These are phyloP conservation scores for Pseudopediastrum boryanum DNA, from an alignment of 139 green algal species.

Conservation along the genomic window DNA sequence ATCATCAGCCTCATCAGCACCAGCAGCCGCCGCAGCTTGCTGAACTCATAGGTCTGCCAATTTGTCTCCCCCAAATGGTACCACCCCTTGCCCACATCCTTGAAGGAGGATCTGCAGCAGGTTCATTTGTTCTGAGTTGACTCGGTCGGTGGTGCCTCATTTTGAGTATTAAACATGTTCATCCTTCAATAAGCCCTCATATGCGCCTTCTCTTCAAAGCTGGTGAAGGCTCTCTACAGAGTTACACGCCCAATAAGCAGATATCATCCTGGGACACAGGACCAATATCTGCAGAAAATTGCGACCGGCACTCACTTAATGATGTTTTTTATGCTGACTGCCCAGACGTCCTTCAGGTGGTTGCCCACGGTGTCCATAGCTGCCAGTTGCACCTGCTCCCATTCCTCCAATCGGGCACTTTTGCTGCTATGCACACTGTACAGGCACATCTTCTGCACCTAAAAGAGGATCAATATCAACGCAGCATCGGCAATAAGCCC, in stretches of 20 bases:
- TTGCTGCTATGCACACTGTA: slow-evolving; percentile 76
- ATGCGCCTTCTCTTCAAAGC: too few species aligned
- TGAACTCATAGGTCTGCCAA: slow-evolving; percentile 78
- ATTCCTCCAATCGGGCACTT: slow-evolving; percentile 75
- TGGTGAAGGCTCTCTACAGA: too few species aligned
- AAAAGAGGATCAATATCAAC: too few species aligned
- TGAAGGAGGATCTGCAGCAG: slow-evolving; percentile 53
- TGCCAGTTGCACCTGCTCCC: slow-evolving; percentile 76
- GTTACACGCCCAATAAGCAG: too few species aligned
- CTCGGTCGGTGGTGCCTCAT: too few species aligned
- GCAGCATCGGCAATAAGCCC: too few species aligned
- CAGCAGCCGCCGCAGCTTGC: slow-evolving; percentile 67
- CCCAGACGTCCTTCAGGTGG: slow-evolving; percentile 79
- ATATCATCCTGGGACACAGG: too few species aligned
- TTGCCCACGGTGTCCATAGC: slow-evolving; percentile 47
- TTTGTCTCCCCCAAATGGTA: slow-evolving; percentile 81
- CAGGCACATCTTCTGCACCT: slow-evolving; percentile 76
- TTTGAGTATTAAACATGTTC: too few species aligned
- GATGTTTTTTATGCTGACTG: slow-evolving; percentile 44
- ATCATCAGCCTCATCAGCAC: slow-evolving; percentile 65
- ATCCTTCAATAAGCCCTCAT: too few species aligned
- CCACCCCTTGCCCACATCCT: slow-evolving; percentile 84
- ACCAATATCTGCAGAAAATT: too few species aligned
- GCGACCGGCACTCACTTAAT: slow-evolving; percentile 41
- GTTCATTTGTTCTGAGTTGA: too few species aligned